Base-by-base conservation (phyloP, 805 yeast species). In the Monosporozyma unispora region DNA sequence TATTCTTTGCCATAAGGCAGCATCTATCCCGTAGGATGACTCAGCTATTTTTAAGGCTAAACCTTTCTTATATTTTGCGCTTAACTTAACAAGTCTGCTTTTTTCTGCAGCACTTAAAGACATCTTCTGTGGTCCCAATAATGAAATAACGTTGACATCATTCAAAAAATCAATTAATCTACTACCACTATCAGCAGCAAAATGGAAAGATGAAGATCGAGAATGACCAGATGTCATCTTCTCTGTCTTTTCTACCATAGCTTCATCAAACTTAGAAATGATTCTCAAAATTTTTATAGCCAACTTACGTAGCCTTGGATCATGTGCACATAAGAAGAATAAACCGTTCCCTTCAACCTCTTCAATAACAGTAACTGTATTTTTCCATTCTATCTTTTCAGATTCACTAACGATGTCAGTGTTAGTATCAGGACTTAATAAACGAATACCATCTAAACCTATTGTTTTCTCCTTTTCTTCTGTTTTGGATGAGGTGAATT, bases 331-430 rank as follows among this genome's bases (percentile, higher is more conserved):
- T 21, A 93, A 70, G 60, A 95, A 91, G 59, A 87, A 93, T 28
- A 93, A 68, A 0, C 96, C 99, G 61, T 90, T 87, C 0, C 99
- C 97, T 66, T 93, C 99, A 9, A 91, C 87, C 53, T 91, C 97
- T 65, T 93, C 98, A 44, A 93, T 82, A 0, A 86, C 84, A 0
- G 96, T 84, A 53, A 87, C 81, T 16, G 88, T 80, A 44, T 80
- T 81, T 56, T 86, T 87, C 76, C 87, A 73, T 60, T 86, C 91
- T 35, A 86, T 64, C 50, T 81, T 86, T 53, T 84, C 89, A 6
- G 75, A 67, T n/a, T 63, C 65, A 7, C 61, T 58, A 18, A 55
- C 51, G 5, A 62, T 65, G 5, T 58, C 66, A 1, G 48, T 12
- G 19, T 53, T 54, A 12, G 43, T 46, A 25, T 55, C 61, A 5